Conservation (phyloP, 306 rosid genomes). For the Pterocarpus macrocarpus region DNA sequence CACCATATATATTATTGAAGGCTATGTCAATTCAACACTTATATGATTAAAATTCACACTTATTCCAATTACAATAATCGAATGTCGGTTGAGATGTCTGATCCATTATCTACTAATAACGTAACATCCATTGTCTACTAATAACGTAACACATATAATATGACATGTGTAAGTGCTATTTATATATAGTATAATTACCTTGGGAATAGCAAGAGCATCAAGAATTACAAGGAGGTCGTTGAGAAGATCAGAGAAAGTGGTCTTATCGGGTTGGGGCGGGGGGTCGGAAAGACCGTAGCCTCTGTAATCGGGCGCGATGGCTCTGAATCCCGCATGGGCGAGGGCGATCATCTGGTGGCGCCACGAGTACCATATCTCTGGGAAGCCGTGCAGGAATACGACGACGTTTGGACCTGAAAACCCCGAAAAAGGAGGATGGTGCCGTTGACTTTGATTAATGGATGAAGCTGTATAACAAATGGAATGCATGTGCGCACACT, state of each 20-base stretch:
- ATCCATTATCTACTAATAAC: no score
- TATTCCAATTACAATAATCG: no score
- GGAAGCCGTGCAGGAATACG: conserved; percentile 83
- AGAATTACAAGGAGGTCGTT: conserved; percentile 67
- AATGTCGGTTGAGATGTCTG: no score
- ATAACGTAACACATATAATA: no score
- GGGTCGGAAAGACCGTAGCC: conserved; percentile 84
- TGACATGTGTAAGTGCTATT: no score
- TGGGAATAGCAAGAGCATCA: conserved; percentile 57
- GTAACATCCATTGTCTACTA: no score
- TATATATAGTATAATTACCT: conserved; percentile 48
- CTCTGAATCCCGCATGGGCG: conserved; percentile 73
- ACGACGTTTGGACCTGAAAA: conserved; percentile 67
- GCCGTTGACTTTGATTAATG: background rate
- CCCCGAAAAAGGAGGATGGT: background rate
- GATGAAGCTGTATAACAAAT: background rate
- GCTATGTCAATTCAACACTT: no score
- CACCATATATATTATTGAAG: no score
- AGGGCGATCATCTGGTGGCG: conserved; percentile 84
- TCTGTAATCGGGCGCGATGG: conserved; percentile 74
- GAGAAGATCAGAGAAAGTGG: conserved; percentile 50
- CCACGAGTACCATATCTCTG: conserved; percentile 97
- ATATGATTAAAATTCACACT: no score
- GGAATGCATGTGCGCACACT: background rate
- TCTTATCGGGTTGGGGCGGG: conserved; percentile 55